phyloP scores from a whole-genome alignment of 495 filamentous ascomycete genomes.

The Chaetomium tenue region DNA sequence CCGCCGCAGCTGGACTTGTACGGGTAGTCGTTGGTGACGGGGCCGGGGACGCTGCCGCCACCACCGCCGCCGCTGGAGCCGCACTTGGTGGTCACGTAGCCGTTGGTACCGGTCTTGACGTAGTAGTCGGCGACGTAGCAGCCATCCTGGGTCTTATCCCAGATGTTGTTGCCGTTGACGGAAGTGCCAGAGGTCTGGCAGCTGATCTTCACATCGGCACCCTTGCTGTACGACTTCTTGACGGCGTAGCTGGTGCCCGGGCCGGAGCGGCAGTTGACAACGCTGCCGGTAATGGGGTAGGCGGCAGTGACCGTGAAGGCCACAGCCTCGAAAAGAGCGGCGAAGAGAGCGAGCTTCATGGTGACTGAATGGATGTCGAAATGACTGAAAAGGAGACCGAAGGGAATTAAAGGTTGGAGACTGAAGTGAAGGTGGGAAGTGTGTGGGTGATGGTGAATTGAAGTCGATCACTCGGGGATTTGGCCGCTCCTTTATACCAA shows the following conservation, averaged over 20 bases:
- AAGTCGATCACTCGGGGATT: not conserved
- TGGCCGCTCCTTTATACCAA: not conserved
- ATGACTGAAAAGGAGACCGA: not conserved
- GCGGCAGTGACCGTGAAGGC: constrained; percentile 6
- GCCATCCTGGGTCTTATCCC: constrained; percentile 35
- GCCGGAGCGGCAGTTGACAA: constrained; percentile 31
- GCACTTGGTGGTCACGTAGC: constrained; percentile 27
- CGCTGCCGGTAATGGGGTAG: constrained; percentile 26
- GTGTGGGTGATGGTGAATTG: not conserved
- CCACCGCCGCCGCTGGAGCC: constrained; percentile 12
- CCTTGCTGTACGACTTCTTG: constrained; percentile 28
- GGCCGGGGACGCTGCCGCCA: constrained; percentile 25
- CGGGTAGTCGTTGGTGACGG: constrained; percentile 29
- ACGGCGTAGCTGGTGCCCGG: constrained; percentile 29
- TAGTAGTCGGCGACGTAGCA: constrained; percentile 35
- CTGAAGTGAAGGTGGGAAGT: not conserved
- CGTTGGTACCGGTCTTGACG: constrained; percentile 32
- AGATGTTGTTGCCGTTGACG: constrained; percentile 32
- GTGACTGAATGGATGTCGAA: constrained; percentile 25
- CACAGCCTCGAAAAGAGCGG: constrained; percentile 9
- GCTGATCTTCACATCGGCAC: constrained; percentile 26
- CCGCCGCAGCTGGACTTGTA: constrained; percentile 26
- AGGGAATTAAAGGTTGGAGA: not conserved
- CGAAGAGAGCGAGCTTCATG: constrained; percentile 20
- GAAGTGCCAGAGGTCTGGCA: constrained; percentile 30